Base-by-base conservation (phyloP, 1,284 basidiomycete genomes). In the Cutaneotrichosporon cavernicola region DNA sequence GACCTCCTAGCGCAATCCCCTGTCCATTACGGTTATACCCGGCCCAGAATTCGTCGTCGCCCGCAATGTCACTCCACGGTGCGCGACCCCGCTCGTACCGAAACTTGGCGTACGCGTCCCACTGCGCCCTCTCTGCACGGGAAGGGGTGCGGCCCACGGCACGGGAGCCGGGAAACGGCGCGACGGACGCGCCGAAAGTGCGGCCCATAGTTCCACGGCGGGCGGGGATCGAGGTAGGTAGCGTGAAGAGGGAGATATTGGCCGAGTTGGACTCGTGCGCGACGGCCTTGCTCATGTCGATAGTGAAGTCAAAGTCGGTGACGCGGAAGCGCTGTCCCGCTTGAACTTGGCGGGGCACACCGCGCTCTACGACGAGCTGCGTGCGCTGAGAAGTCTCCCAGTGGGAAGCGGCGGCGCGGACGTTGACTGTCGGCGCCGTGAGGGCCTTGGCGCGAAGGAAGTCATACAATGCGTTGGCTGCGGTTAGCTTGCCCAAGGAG, bases 271-370 rank as follows among this genome's bases (percentile, higher is more conserved):
- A 63, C 13, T 66, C 65, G 59, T 76, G 76, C 22, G 60, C 58
- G 52, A 72, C 59, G 26, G 74, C 62, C 6, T 66, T 59, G 2
- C 68, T 63, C 38, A 78, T 56, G 62, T 79, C 73, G 67, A 79
- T 76, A 26, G 60, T 69, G 49, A 79, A 79, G 58, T 77, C 70
- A 59, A 79, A 79, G 60, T 79, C 77, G 40, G 69, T 63, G 26
- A 77, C 70, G 7, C 51, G 53, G 46, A 72, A 67, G 10, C 56
- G 51, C 30, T 76, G 65, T 0, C 76, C 76, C n/a, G 72, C 70
- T 1, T 57, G 47, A 22, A 70, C 63, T 0, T 58, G 47, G 13
- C 49, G 34, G 2, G 60, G 22, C 5, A 60, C 36, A 4, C 76
- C 76, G 49, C 74, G 58, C 34, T 72, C 67, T 8, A 59, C 40